A percentile compares a stretch with the other conserved stretches of the same genome.
These are phyloP conservation scores for Pseudogymnoascus sp. DNA, from an alignment of 2,329 filamentous ascomycete species.

Conservation along the genomic window DNA sequence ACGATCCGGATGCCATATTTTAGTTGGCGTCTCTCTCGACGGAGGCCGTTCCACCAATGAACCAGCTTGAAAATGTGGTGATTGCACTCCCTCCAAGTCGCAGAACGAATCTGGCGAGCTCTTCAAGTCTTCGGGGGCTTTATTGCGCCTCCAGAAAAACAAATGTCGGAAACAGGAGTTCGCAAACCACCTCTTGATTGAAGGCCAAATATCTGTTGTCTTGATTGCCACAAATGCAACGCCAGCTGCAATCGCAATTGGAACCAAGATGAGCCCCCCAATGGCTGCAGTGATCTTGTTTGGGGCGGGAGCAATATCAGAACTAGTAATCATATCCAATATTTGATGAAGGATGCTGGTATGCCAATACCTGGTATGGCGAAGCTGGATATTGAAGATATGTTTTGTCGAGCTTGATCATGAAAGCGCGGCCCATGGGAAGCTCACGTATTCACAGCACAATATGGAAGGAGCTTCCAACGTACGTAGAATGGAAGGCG, in stretches of 20 bases:
- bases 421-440: not conserved
- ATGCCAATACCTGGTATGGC: constrained; percentile 2
- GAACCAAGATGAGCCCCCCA: constrained; percentile 41
- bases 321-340: constrained; percentile 31
- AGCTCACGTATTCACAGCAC: not conserved
- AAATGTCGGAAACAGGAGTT: constrained; percentile 16
- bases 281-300: constrained; percentile 36
- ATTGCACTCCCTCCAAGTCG: constrained; percentile 31
- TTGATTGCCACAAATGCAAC: constrained; percentile 31
- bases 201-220: constrained; percentile 21
- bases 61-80: constrained; percentile 28
- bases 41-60: constrained; percentile 22
- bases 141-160: constrained; percentile 13
- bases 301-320: constrained; percentile 21
- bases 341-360: constrained; percentile 15
- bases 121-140: constrained; percentile 31
- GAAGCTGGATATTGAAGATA: not conserved
- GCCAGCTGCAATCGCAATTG: constrained; percentile 36
- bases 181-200: constrained; percentile 19
- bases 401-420: not conserved
- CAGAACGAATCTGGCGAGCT: constrained; percentile 33
- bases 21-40: not conserved
- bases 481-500: too few relatives aligned
- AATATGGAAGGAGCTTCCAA: not conserved
- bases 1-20: constrained; percentile 34